phyloP scores from a whole-genome alignment of 345 rosid genomes.

The Orychophragmus violaceus region DNA sequence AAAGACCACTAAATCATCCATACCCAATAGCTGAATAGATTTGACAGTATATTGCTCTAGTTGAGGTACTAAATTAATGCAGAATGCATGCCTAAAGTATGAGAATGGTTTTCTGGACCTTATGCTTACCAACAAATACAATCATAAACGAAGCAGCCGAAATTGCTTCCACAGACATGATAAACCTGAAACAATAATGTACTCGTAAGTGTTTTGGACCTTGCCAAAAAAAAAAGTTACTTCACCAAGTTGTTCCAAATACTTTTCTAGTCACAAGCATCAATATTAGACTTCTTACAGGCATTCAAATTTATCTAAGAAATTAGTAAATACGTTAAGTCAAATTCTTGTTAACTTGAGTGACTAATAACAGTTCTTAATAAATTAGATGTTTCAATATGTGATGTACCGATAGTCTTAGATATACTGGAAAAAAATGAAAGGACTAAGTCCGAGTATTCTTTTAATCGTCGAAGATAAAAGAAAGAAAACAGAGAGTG shows the following conservation, averaged over 20 bases:
- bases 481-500: background rate
- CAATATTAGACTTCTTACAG: background rate
- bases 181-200: slow-evolving; percentile 52
- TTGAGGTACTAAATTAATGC: background rate
- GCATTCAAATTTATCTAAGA: background rate
- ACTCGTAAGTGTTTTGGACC: slow-evolving; percentile 3
- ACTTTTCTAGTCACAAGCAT: background rate
- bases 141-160: slow-evolving; percentile 77
- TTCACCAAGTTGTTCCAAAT: background rate
- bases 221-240: background rate
- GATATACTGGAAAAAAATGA: background rate
- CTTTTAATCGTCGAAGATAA: background rate
- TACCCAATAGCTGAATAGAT: background rate
- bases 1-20: background rate
- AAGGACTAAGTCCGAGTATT: background rate
- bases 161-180: slow-evolving; percentile 79
- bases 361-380: background rate
- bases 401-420: background rate
- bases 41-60: background rate
- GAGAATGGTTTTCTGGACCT: background rate
- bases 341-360: background rate
- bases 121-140: slow-evolving; percentile 71
- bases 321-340: background rate
- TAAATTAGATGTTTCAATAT: background rate
- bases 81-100: slow-evolving; percentile 1